Conservation (phyloP, 805 yeast genomes). For the Starmerella lactis-condensi region DNA sequence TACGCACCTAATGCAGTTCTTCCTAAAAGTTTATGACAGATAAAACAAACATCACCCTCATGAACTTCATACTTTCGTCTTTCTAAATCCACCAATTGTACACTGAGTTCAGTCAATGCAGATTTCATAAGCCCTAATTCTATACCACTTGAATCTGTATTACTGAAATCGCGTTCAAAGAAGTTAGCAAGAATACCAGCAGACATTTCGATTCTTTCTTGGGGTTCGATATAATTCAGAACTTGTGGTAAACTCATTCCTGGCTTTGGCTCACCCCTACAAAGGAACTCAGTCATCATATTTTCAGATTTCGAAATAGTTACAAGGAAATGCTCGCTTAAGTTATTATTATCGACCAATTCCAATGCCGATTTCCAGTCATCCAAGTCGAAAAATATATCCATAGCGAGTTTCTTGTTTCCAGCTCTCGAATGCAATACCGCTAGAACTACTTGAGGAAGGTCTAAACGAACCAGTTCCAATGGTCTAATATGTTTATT, state of each 20-base stretch:
- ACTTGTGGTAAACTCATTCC: too few species aligned
- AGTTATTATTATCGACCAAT: slow-evolving; percentile 34
- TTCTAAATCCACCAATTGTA: slow-evolving; percentile 2
- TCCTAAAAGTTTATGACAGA: slow-evolving; percentile 15
- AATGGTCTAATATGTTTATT: too few species aligned
- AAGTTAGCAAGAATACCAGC: too few species aligned
- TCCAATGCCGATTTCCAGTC: slow-evolving; percentile 41
- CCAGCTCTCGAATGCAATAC: slow-evolving; percentile 40
- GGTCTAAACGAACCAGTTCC: too few species aligned
- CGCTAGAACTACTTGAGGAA: slow-evolving; percentile 27
- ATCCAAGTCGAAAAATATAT: slow-evolving; percentile 37
- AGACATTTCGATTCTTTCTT: too few species aligned
- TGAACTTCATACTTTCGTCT: slow-evolving; percentile 4
- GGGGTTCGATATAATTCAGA: too few species aligned
- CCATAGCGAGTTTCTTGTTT: slow-evolving; percentile 44
- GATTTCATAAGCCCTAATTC: too few species aligned
- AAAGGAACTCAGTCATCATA: slow-evolving; percentile 1
- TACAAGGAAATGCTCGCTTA: slow-evolving; percentile 8
- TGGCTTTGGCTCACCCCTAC: too few species aligned
- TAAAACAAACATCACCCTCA: slow-evolving; percentile 6
- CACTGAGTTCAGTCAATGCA: slow-evolving; percentile 10
- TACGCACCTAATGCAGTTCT: slow-evolving; percentile 10
- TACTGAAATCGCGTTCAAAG: too few species aligned
- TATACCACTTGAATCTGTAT: too few species aligned
- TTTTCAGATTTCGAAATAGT: background rate